Base-by-base conservation (phyloP, 1,139 yeast genomes). In the Hyphopichia pseudoburtonii region DNA sequence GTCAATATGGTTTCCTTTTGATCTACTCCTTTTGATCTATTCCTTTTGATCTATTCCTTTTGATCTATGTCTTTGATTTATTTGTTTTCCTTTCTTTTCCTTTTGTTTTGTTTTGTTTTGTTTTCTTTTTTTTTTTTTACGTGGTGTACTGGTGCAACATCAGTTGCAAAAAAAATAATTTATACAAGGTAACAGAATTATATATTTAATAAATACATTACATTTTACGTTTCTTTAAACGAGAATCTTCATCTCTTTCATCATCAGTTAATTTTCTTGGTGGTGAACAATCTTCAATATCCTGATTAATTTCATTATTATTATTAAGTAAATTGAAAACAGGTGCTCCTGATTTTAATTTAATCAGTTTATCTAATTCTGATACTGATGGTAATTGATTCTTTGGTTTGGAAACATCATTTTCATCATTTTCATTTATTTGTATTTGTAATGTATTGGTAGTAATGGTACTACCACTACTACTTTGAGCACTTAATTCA, bases 331-430 rank as follows among this genome's bases (percentile, higher is more conserved):
- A 29, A 15, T 38, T 38, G 19, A 44, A 47, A 14, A 47, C 43
- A 9, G 49, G 41, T 18, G 44, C 22, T 33, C 38, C 28, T 2
- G 33, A 37, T 18, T 18, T 33, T 7, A 21, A 24, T 25, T 58
- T 53, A 38, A 67, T 60, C 22, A 63, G 56, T 37, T 61, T 63
- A 38, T 65, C 71, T 32, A 67, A 55, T 44, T 68, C 73, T 36
- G 62, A 60, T 22, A 67, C 70, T 17, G 66, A 60, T 2, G 72
- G 72, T 17, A 64, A 49, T 33, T 50, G 56, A 17, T 50, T 51
- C 18, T 44, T 49, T 23, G 29, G 9, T n/a, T 25, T 17, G 7
- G 23, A 10, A 7, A 7, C 23, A 21, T 21, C 10, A 15, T 15
- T 28, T 17, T 25, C 16, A 30, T 33, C 31, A 3, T 35, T 33